These are phyloP conservation scores for Aspergillus sergii DNA, from an alignment of 2,329 filamentous ascomycete genomes.

Conservation along the genomic window DNA sequence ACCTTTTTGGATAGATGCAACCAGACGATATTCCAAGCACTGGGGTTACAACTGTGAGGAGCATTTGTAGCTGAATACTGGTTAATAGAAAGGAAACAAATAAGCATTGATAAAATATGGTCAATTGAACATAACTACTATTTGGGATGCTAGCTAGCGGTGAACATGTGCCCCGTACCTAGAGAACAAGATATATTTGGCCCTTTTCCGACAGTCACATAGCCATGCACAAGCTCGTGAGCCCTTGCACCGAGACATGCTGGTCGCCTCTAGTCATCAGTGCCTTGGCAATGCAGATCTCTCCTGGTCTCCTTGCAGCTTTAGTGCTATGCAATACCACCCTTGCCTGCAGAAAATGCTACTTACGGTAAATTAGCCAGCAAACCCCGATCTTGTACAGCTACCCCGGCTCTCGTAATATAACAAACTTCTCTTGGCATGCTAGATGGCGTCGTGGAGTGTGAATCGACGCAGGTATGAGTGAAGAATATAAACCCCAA, in stretches of 20 bases:
- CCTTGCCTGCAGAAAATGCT: neutral
- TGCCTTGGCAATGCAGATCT: neutral
- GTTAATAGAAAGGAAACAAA: neutral
- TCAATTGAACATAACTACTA: neutral
- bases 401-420: neutral
- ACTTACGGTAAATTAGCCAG: neutral
- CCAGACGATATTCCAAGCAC: slow-evolving; percentile 4
- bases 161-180: too few relatives aligned
- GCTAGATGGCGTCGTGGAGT: neutral
- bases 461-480: neutral
- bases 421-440: neutral
- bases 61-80: neutral
- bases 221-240: neutral
- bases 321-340: neutral
- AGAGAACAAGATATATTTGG: too few relatives aligned
- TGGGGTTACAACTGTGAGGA: neutral
- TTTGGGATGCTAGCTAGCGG: neutral
- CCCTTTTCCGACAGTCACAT: neutral
- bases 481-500: neutral
- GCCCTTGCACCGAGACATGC: neutral
- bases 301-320: neutral
- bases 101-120: neutral
- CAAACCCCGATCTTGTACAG: neutral
- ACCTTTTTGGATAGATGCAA: slow-evolving; percentile 24
- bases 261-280: neutral